These are phyloP conservation scores for Pisolithus microcarpus DNA, from an alignment of 768 basidiomycete genomes.

Conservation along the genomic window DNA sequence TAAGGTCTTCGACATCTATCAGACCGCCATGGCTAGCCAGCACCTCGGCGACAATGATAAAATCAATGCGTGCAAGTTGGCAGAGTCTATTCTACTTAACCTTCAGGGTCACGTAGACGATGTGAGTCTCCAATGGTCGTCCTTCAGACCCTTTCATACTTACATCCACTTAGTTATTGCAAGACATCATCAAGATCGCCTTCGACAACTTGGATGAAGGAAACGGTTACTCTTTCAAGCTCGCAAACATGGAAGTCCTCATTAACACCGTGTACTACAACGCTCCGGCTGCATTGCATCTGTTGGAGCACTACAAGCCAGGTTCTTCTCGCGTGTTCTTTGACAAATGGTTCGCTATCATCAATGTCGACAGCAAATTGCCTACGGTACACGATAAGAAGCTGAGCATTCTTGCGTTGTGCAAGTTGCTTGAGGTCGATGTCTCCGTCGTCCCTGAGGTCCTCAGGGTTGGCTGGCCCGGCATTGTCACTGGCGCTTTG, in stretches of 20 bases:
- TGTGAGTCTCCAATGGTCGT: conserved; percentile 34
- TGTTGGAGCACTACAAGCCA: conserved; percentile 57
- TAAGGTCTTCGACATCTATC: conserved; percentile 81
- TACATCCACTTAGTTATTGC: conserved; percentile 43
- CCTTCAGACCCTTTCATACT: conserved; percentile 1
- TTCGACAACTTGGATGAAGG: conserved; percentile 53
- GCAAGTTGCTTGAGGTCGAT: conserved; percentile 68
- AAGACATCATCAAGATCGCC: conserved; percentile 56
- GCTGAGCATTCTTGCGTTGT: conserved; percentile 68
- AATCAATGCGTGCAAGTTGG: conserved; percentile 79
- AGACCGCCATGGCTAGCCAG: conserved; percentile 57
- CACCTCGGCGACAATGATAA: conserved; percentile 80
- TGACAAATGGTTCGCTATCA: conserved; percentile 74
- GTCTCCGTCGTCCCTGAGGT: conserved; percentile 47
- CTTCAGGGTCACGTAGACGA: conserved; percentile 73
- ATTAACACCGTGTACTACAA: conserved; percentile 82
- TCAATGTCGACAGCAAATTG: conserved; percentile 50
- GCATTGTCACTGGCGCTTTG: conserved; percentile 63
- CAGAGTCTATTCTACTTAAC: conserved; percentile 76
- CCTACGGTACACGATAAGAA: conserved; percentile 91
- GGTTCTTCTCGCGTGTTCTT: conserved; percentile 73
- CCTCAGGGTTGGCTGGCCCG: conserved; percentile 67
- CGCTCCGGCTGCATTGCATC: conserved; percentile 63
- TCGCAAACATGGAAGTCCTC: conserved; percentile 78
- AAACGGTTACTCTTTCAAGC: conserved; percentile 55